Evolutionary conservation across 1,284 basidiomycete species (phyloP).

Genomic region (Boletus semigastroideus): DNA sequence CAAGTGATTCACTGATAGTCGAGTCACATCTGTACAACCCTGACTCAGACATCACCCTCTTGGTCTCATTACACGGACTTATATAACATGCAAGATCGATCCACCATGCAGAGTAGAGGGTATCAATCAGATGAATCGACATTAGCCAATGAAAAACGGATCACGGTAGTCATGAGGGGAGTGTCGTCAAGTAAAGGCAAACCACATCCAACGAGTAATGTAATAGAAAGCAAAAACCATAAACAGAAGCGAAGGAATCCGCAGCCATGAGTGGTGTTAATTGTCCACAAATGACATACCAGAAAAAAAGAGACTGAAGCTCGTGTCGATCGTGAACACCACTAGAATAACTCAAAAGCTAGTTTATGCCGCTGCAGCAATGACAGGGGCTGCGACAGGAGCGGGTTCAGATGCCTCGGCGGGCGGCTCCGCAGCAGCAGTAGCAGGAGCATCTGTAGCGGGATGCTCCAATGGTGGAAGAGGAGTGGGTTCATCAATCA

Average conservation of each 20-base stretch:
- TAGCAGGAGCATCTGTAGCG: constrained; percentile 40
- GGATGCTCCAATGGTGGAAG: constrained; percentile 78
- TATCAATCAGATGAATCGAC: constrained; percentile 40
- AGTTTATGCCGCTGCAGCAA: constrained; percentile 63
- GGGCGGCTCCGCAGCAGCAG: constrained; percentile 39
- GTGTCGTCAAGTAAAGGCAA: constrained; percentile 41
- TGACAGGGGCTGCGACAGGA: constrained; percentile 42
- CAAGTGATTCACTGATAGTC: background rate
- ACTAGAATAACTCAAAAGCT: constrained; percentile 14
- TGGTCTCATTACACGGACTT: constrained; percentile 58
- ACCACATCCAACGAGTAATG: constrained; percentile 64
- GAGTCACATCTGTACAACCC: constrained; percentile 23
- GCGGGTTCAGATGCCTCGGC: constrained; percentile 42
- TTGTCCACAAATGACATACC: constrained; percentile 29
- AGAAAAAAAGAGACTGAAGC: constrained; percentile 42
- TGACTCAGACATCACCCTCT: constrained; percentile 14
- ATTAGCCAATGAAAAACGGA: constrained; percentile 41
- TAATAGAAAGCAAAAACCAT: constrained; percentile 42
- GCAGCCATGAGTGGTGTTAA: constrained; percentile 38
- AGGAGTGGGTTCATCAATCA: constrained; percentile 72
- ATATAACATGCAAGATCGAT: constrained; percentile 48
- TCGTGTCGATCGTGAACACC: constrained; percentile 55
- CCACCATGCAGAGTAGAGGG: constrained; percentile 34
- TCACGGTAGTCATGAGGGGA: constrained; percentile 55
- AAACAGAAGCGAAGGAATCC: constrained; percentile 34